phyloP scores from a whole-genome alignment of 371 early-diverging fungal species.

The Mortierella sp. region DNA sequence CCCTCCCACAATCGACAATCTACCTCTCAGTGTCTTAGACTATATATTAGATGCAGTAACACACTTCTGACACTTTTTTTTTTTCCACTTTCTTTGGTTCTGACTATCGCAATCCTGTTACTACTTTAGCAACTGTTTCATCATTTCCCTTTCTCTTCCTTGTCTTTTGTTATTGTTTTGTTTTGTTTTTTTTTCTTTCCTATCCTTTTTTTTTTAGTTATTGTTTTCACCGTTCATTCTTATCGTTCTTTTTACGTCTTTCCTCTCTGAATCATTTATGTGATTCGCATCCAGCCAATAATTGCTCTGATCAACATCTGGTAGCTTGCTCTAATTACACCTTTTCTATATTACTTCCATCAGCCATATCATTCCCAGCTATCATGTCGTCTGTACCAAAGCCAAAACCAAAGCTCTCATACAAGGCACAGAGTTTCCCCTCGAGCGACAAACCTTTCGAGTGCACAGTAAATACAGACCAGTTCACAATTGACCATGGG shows the following conservation, averaged over 20 bases:
- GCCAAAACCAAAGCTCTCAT: slow-evolving; percentile 54
- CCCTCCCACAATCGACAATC: neutral
- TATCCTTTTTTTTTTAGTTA: neutral
- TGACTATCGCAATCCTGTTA: slow-evolving; percentile 20
- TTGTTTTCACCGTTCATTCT: neutral
- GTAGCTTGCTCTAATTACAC: too few species aligned
- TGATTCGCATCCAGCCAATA: too few species aligned
- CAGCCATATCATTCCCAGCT: neutral
- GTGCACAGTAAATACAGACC: slow-evolving; percentile 39
- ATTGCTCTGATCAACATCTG: neutral
- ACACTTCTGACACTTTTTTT: slow-evolving; percentile 1
- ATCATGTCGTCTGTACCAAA: slow-evolving; percentile 25
- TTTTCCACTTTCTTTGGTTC: too few species aligned
- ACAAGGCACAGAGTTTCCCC: slow-evolving; percentile 53
- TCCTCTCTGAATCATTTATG: neutral
- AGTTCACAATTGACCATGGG: neutral
- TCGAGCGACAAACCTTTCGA: slow-evolving; percentile 54
- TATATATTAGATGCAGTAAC: slow-evolving; percentile 4
- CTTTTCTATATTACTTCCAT: neutral
- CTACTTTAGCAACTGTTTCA: slow-evolving; percentile 36
- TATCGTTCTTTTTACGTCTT: neutral
- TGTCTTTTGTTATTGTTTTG: too few species aligned
- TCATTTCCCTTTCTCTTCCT: slow-evolving; percentile 4
- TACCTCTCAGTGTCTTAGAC: neutral
- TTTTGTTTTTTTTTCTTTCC: neutral